Evolutionary conservation across 306 rosid genomes (phyloP).

Genomic region (Inga leiocalycina): DNA sequence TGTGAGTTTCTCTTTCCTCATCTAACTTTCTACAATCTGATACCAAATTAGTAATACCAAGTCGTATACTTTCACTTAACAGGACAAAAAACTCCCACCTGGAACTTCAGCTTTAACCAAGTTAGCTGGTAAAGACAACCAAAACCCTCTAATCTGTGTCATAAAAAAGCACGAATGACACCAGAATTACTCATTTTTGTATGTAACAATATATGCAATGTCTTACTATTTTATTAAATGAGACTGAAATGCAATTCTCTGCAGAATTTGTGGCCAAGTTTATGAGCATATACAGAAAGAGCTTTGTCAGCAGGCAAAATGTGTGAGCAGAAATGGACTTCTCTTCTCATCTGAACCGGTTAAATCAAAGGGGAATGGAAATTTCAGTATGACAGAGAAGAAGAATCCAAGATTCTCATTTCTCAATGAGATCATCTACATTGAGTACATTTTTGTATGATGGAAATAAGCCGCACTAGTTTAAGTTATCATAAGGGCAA

Average conservation of each 20-base stretch:
- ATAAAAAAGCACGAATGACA: background rate
- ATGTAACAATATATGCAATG: background rate
- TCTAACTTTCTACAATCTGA: background rate
- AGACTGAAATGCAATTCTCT: constrained; percentile 2
- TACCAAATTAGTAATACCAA: constrained; percentile 18
- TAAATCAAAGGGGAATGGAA: background rate
- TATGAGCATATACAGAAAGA: constrained; percentile 76
- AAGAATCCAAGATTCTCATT: background rate
- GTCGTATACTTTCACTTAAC: constrained; percentile 9
- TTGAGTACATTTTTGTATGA: background rate
- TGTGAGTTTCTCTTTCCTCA: constrained; percentile 49
- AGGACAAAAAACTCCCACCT: constrained; percentile 81
- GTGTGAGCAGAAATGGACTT: constrained; percentile 18
- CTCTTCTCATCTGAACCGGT: background rate
- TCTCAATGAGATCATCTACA: background rate
- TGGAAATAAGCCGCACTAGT: background rate
- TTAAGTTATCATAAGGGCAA: background rate
- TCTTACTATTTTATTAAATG: background rate
- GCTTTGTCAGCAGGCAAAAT: constrained; percentile 41
- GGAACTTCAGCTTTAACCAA: constrained; percentile 77
- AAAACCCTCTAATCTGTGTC: background rate
- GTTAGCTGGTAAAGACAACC: constrained; percentile 61
- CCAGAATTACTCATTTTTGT: background rate
- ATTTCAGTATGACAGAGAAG: background rate
- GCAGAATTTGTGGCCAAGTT: constrained; percentile 94